These are phyloP conservation scores for Yamadazyma philogaea DNA, from an alignment of 805 yeast genomes.

Conservation along the genomic window DNA sequence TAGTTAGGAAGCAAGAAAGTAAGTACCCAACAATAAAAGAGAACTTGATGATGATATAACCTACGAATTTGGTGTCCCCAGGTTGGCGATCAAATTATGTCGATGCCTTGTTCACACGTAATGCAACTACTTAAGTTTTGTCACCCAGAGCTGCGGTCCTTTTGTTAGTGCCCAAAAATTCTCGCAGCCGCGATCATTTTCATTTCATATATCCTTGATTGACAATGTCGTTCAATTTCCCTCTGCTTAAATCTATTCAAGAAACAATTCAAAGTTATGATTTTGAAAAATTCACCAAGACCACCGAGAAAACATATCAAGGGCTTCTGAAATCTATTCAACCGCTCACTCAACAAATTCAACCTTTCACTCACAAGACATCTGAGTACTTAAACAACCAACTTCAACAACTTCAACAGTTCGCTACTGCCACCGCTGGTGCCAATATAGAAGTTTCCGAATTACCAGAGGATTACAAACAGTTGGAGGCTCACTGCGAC, in stretches of 20 bases:
- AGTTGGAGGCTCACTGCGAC: conserved; percentile 66
- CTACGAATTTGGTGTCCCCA: no score
- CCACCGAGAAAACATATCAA: conserved; percentile 41
- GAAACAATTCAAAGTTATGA: conserved; percentile 42
- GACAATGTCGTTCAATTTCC: conserved; percentile 15
- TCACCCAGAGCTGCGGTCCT: no score
- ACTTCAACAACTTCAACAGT: conserved; percentile 50
- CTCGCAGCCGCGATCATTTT: not conserved
- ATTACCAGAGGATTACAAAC: conserved; percentile 69
- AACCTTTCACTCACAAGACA: conserved; percentile 60
- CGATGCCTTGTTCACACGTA: no score
- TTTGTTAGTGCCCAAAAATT: not conserved
- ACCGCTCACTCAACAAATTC: conserved; percentile 33
- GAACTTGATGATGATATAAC: no score
- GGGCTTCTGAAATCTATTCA: conserved; percentile 43
- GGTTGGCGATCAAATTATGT: no score
- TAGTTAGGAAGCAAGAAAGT: not conserved
- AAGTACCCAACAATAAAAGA: not conserved
- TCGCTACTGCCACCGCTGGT: conserved; percentile 31
- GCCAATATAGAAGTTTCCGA: conserved; percentile 62
- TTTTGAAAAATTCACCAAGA: conserved; percentile 33
- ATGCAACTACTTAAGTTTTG: no score
- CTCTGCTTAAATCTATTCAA: conserved; percentile 25
- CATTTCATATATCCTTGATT: not conserved
- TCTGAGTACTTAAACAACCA: conserved; percentile 58